phyloP scores from a whole-genome alignment of 352 stramenopile genomes.

The Phytophthora pluvialis region DNA sequence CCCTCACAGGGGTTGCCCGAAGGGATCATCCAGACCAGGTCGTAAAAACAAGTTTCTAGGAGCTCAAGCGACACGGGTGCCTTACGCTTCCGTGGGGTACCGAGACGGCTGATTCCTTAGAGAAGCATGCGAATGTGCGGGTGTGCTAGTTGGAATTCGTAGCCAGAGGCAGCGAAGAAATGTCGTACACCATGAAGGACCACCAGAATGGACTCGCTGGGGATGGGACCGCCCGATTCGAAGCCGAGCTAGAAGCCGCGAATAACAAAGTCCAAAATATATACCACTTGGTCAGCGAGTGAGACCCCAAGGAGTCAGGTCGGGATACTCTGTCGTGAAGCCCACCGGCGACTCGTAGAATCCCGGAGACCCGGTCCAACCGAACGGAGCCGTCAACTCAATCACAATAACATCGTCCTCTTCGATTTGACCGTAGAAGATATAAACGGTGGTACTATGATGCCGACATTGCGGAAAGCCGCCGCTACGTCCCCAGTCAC shows the following conservation, averaged over 20 bases:
- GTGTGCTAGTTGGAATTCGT: conserved; percentile 5
- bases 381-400: conserved; percentile 18
- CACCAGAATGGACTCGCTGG: background rate
- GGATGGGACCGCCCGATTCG: background rate
- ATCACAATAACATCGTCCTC: conserved; percentile 30
- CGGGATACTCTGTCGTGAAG: background rate
- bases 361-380: conserved; percentile 6
- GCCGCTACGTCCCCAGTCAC: conserved; percentile 20
- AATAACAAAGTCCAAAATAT: conserved; percentile 13
- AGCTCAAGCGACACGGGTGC: background rate
- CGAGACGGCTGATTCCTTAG: conserved; percentile 14
- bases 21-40: background rate
- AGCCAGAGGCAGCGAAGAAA: background rate
- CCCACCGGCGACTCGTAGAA: conserved; percentile 26
- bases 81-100: background rate
- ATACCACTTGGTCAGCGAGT: background rate
- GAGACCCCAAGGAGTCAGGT: background rate
- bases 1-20: conserved; percentile 16
- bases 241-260: conserved; percentile 1
- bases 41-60: conserved; percentile 4
- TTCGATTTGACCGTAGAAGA: conserved; percentile 18
- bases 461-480: conserved; percentile 18
- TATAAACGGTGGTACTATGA: conserved; percentile 25
- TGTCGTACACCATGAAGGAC: conserved; percentile 1
- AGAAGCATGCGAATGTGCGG: conserved; percentile 16